Conservation (phyloP, 2,329 filamentous ascomycete genomes). For the Xylariales sp. region DNA sequence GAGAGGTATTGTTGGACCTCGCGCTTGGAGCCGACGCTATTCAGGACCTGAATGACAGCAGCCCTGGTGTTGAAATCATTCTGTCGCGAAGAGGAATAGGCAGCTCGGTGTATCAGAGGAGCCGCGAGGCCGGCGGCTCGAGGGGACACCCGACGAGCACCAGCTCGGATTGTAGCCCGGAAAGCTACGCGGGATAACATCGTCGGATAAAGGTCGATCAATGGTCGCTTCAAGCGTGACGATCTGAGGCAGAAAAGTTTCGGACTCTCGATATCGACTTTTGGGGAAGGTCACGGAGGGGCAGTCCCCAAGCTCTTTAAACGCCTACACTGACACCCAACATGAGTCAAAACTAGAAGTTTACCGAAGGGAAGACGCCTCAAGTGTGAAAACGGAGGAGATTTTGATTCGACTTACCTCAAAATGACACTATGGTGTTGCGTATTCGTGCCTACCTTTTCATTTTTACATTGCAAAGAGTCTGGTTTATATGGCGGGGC, state of each 20-base stretch:
- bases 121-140: constrained; percentile 11
- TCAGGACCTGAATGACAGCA: constrained; percentile 84
- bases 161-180: constrained; percentile 24
- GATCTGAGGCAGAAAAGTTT: background rate
- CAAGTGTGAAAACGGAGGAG: too few species aligned
- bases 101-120: constrained; percentile 18
- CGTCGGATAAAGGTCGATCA: background rate
- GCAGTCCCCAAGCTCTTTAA: too few species aligned
- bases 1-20: constrained; percentile 97
- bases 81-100: constrained; percentile 24
- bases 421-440: too few species aligned
- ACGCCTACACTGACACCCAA: too few species aligned
- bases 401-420: too few species aligned
- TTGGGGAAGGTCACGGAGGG: too few species aligned
- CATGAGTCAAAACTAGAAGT: too few species aligned
- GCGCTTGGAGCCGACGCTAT: constrained; percentile 92
- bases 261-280: background rate
- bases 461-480: constrained; percentile 2
- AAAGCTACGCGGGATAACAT: constrained; percentile 24
- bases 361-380: too few species aligned
- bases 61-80: constrained; percentile 62
- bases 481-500: constrained; percentile 5
- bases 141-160: constrained; percentile 23
- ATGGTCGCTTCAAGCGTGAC: background rate
- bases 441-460: too few species aligned